Conservation (phyloP, 2,329 filamentous ascomycete genomes). For the Fusarium anthophilum region DNA sequence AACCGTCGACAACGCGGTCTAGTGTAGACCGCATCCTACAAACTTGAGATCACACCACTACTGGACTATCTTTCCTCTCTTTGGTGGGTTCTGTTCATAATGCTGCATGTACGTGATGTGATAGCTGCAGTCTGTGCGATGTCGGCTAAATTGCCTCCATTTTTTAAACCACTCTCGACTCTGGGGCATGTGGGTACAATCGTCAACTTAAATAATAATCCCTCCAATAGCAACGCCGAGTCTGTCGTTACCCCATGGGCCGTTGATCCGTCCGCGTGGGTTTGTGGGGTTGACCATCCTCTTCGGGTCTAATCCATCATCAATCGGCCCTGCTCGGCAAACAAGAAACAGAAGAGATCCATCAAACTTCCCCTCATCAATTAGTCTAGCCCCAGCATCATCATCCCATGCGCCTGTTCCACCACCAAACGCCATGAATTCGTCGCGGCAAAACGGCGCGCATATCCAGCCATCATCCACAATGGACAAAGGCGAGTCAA, state of each 20-base stretch:
- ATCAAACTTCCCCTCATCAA: slow-evolving; percentile 6
- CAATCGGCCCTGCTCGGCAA: not conserved
- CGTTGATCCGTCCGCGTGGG: not conserved
- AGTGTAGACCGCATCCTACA: not conserved
- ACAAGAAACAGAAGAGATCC: not conserved
- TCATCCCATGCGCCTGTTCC: not conserved
- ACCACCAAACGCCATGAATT: not conserved
- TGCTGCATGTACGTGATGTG: not conserved
- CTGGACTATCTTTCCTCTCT: not conserved
- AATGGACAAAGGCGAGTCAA: slow-evolving; percentile 1
- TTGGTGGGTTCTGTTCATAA: not conserved
- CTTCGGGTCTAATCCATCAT: slow-evolving; percentile 8
- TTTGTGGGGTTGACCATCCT: slow-evolving; percentile 1
- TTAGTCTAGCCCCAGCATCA: not conserved
- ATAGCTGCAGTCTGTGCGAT: not conserved
- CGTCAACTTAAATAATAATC: slow-evolving; percentile 2
- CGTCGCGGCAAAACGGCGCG: not conserved
- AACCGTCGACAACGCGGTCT: not conserved
- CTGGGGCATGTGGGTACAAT: slow-evolving; percentile 2
- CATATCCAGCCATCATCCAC: not conserved
- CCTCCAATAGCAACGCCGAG: not conserved
- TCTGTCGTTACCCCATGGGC: not conserved
- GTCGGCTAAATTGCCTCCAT: slow-evolving; percentile 21
- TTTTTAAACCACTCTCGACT: slow-evolving; percentile 6
- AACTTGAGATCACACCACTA: not conserved